Evolutionary conservation across 2,329 filamentous ascomycete species (phyloP), one percentile per base, ranked within the genome.

Genomic region (Aspergillus melleus): DNA sequence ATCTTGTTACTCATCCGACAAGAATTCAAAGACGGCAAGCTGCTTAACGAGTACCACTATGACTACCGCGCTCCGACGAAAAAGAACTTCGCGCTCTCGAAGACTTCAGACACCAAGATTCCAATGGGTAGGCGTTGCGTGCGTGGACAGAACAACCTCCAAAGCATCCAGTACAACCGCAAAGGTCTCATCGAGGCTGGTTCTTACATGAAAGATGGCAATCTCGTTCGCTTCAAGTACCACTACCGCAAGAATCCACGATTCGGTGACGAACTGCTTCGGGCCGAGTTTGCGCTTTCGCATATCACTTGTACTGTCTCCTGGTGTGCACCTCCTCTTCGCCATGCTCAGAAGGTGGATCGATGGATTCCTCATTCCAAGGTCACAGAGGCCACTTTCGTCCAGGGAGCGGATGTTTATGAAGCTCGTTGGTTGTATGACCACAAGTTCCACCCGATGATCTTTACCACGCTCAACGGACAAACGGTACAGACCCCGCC

Each of bases 281-380:
- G 83, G 52, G 83, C 82, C 0, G 83, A 85, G 61, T 85, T 83
- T 61, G 77, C 80, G 0, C 74, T 85, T 55, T 77, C 81, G 4
- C 82, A 85, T 65, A 80, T 84, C 62, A 83, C 77, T 46, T 81
- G 79, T 64, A 83, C 80, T 14, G 81, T 85, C 2, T 81, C 80
- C 24, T 85, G 83, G 83, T 82, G 79, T 64, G 80, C 80, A 30
- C 81, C 82, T 57, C 81, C 82, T 3, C 75, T 78, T 42, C 77
- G 77, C 19, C 79, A 80, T 63, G 77, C 80, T 3, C 79, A 83
- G 62, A 83, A 81, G 68, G 74, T 80, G 58, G 80, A 85, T 52
- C 76, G 79, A 52, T 85, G 83, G 81, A 84, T 85, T 55, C 83
- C 83, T 6, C 81, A 83, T 61, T 79, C 82, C 19, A 81, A 82